A percentile compares a stretch with the other conserved stretches of the same genome.
phyloP scores from a whole-genome alignment of 2,329 filamentous ascomycete genomes.

The Didymella arachidicola region DNA sequence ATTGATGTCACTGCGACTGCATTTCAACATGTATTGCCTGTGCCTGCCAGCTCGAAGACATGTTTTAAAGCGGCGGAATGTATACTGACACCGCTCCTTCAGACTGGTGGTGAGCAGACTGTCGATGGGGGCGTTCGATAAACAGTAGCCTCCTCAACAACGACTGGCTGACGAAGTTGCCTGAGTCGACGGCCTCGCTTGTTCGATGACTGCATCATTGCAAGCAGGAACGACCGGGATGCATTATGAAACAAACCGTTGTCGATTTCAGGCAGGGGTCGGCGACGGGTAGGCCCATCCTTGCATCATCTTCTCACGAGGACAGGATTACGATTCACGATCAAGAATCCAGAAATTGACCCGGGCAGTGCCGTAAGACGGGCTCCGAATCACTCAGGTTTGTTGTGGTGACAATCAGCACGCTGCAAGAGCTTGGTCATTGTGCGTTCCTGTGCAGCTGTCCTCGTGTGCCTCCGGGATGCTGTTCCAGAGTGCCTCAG shows the following conservation, averaged over 20 bases:
- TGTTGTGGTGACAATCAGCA: slow-evolving; percentile 2
- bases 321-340: slow-evolving; percentile 8
- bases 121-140: slow-evolving; percentile 20
- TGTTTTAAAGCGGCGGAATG: slow-evolving; percentile 6
- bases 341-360: slow-evolving; percentile 12
- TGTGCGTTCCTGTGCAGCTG: not conserved
- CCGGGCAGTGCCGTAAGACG: slow-evolving; percentile 4
- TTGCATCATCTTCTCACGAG: slow-evolving; percentile 29
- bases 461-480: not conserved
- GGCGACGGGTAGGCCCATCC: slow-evolving; percentile 23
- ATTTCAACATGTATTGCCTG: not conserved
- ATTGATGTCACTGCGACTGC: not conserved
- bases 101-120: slow-evolving; percentile 2
- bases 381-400: not conserved
- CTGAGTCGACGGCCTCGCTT: slow-evolving; percentile 17
- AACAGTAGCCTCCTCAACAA: slow-evolving; percentile 16
- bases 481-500: slow-evolving; percentile 26
- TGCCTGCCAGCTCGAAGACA: slow-evolving; percentile 2
- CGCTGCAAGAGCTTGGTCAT: not conserved
- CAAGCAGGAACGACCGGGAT: slow-evolving; percentile 28
- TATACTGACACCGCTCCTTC: not conserved
- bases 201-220: slow-evolving; percentile 16
- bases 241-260: slow-evolving; percentile 38
- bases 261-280: slow-evolving; percentile 29
- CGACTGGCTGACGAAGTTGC: slow-evolving; percentile 12